Evolutionary conservation across 148 eudicot genomes (phyloP).

Genomic region (Fagopyrum esculentum): DNA sequence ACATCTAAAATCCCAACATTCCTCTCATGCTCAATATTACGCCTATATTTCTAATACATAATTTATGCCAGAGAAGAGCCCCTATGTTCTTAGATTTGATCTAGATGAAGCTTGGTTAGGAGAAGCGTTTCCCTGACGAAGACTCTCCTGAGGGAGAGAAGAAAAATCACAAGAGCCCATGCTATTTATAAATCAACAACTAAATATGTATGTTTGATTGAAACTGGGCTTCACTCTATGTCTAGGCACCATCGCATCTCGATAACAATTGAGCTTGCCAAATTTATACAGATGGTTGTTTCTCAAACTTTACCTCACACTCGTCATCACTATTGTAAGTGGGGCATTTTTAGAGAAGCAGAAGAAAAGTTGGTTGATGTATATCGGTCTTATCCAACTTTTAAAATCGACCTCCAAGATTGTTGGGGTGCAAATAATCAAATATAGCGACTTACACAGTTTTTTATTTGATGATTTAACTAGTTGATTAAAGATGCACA

Average conservation of each 20-base stretch:
- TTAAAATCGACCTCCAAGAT: slow-evolving; percentile 29
- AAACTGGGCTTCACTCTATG: slow-evolving; percentile 36
- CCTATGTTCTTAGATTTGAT: too few species aligned
- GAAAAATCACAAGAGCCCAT: not conserved
- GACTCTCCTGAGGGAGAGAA: too few species aligned
- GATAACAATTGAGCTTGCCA: slow-evolving; percentile 32
- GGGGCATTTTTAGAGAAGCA: slow-evolving; percentile 37
- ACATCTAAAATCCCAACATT: too few species aligned
- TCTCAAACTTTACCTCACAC: slow-evolving; percentile 31
- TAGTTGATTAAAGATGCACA: too few species aligned
- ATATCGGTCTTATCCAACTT: slow-evolving; percentile 31
- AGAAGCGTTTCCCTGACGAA: too few species aligned
- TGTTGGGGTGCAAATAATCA: not conserved
- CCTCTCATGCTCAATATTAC: too few species aligned
- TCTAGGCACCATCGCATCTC: slow-evolving; percentile 26
- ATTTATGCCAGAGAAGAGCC: too few species aligned
- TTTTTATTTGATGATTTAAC: too few species aligned
- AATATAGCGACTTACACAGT: too few species aligned
- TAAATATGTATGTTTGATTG: slow-evolving; percentile 31
- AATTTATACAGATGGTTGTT: slow-evolving; percentile 31
- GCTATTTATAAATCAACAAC: slow-evolving; percentile 27
- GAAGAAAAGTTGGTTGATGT: slow-evolving; percentile 28
- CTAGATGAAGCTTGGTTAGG: too few species aligned
- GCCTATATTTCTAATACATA: too few species aligned
- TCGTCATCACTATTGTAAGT: slow-evolving; percentile 28